Percentiles rank a stretch among this genome's conserved stretches.
Conservation (phyloP, 192 early-diverging fungal species). For the Thamnidium elegans region DNA sequence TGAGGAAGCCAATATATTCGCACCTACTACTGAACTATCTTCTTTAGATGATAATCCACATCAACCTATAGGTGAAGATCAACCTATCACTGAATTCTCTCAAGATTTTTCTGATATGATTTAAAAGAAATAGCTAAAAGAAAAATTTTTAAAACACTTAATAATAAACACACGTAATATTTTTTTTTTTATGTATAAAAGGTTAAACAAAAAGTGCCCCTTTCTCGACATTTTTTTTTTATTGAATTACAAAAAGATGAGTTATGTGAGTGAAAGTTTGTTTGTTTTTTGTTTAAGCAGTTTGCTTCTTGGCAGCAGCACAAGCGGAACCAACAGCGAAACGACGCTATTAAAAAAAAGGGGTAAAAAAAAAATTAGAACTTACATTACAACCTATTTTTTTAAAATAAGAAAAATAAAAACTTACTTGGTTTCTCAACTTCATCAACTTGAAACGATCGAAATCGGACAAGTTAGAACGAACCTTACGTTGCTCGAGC, state of each 20-base stretch:
- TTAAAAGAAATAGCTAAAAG: too few species aligned
- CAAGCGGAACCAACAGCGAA: slow-evolving; percentile 27
- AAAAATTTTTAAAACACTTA: too few species aligned
- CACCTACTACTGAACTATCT: too few species aligned
- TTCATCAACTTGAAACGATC: slow-evolving; percentile 98
- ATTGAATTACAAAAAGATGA: not conserved
- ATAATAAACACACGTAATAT: too few species aligned
- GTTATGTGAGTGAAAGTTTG: not conserved
- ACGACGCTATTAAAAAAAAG: slow-evolving; percentile 24
- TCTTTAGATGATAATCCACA: too few species aligned
- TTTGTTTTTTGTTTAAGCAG: slow-evolving; percentile 24
- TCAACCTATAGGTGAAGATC: too few species aligned
- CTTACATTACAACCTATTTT: not conserved
- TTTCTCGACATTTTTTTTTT: not conserved
- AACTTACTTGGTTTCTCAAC: slow-evolving; percentile 83
- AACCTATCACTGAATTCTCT: too few species aligned
- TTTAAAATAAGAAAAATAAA: not conserved
- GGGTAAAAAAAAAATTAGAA: not conserved
- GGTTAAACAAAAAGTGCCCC: too few species aligned
- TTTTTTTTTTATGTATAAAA: too few species aligned
- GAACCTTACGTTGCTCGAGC: slow-evolving; percentile 76
- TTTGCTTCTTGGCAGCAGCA: slow-evolving; percentile 35
- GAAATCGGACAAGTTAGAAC: slow-evolving; percentile 86
- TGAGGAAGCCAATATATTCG: not conserved
- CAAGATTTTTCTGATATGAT: too few species aligned